These are phyloP conservation scores for Metschnikowia amazonensis DNA, from an alignment of 805 yeast species.

Conservation along the genomic window DNA sequence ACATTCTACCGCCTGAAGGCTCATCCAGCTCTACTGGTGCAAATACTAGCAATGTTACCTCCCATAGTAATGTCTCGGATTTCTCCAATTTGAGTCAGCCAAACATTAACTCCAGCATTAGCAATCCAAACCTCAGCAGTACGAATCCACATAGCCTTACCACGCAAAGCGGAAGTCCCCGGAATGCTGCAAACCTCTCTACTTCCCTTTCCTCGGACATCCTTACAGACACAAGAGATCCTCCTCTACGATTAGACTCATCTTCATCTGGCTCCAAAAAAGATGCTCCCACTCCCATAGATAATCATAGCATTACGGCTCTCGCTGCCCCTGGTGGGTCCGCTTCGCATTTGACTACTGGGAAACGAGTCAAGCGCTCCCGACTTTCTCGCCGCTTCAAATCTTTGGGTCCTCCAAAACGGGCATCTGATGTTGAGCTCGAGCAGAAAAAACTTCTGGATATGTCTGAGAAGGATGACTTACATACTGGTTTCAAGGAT, in stretches of 20 bases:
- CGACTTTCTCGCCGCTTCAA: constrained; percentile 35
- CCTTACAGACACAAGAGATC: constrained; percentile 1
- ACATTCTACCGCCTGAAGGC: constrained; percentile 1
- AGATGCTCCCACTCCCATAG: not conserved
- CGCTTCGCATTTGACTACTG: not conserved
- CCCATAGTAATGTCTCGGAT: not conserved
- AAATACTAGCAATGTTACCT: constrained; percentile 1
- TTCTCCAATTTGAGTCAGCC: constrained; percentile 1
- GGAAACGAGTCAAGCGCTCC: constrained; percentile 17
- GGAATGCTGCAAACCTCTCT: not conserved
- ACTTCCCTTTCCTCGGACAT: not conserved
- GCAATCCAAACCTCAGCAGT: not conserved
- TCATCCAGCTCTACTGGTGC: not conserved
- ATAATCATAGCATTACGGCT: not conserved
- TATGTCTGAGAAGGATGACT: not conserved
- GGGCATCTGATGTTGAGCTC: constrained; percentile 29
- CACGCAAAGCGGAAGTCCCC: constrained; percentile 1
- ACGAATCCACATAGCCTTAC: not conserved
- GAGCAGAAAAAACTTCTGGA: constrained; percentile 2
- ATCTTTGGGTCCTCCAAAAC: constrained; percentile 48
- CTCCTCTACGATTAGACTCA: not conserved
- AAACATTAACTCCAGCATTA: constrained; percentile 6
- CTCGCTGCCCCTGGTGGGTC: constrained; percentile 3
- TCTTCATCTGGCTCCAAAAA: not conserved
- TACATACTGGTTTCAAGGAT: not conserved